Evolutionary conservation across 805 yeast species (phyloP).

Genomic region (Saccharomyces kudriavzevii): DNA sequence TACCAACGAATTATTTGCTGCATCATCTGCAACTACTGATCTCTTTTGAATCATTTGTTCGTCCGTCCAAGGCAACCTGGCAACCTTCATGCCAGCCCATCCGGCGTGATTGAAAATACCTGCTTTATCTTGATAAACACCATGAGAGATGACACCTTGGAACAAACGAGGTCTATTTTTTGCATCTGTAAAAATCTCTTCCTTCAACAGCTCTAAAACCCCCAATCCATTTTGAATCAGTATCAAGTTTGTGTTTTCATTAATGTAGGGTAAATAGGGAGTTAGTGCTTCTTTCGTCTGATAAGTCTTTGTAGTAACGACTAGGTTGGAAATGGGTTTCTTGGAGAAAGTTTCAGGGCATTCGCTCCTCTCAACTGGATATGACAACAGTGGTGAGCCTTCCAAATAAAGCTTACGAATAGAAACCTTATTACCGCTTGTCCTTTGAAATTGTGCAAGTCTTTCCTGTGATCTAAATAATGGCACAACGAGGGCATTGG

Average conservation of each 20-base stretch:
- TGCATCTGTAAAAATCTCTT: slow-evolving; percentile 46
- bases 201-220: slow-evolving; percentile 48
- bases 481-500: slow-evolving; percentile 24
- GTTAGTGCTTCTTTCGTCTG: slow-evolving; percentile 58
- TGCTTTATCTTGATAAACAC: slow-evolving; percentile 47
- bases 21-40: slow-evolving; percentile 8
- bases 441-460: slow-evolving; percentile 16
- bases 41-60: slow-evolving; percentile 16
- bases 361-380: slow-evolving; percentile 7
- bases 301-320: slow-evolving; percentile 74
- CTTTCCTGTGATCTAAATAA: slow-evolving; percentile 25
- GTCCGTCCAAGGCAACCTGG: slow-evolving; percentile 43
- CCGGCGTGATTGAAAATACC: slow-evolving; percentile 59
- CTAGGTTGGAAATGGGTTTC: slow-evolving; percentile 43
- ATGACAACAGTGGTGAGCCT: slow-evolving; percentile 8
- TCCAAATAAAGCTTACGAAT: slow-evolving; percentile 19
- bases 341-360: slow-evolving; percentile 21
- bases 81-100: slow-evolving; percentile 50
- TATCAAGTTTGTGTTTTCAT: slow-evolving; percentile 49
- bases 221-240: slow-evolving; percentile 91
- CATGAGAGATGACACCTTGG: slow-evolving; percentile 80
- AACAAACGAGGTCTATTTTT: slow-evolving; percentile 48
- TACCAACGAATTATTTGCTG: slow-evolving; percentile 22
- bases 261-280: slow-evolving; percentile 45
- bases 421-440: slow-evolving; percentile 14